Percentiles rank a stretch among this genome's conserved stretches.
Conservation (phyloP, 805 yeast species). For the Debaryomyces maramus region DNA sequence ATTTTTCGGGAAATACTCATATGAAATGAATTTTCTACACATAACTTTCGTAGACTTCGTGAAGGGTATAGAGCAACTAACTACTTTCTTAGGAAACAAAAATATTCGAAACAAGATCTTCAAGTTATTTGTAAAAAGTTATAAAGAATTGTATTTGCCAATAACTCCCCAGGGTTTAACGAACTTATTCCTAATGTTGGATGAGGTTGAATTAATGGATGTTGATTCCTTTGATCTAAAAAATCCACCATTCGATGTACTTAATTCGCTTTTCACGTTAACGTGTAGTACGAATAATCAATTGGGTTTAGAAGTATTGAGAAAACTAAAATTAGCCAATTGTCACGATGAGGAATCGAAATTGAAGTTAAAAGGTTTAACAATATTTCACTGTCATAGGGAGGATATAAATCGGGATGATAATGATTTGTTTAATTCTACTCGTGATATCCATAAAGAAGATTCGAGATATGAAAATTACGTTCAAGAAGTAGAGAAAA, state of each 20-base stretch:
- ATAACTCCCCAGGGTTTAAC: conserved; percentile 25
- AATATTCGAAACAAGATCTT: conserved; percentile 28
- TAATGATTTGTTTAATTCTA: conserved; percentile 6
- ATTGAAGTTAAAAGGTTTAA: conserved; percentile 27
- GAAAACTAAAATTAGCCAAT: conserved; percentile 19
- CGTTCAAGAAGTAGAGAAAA: conserved; percentile 18
- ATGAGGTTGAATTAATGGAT: conserved; percentile 28
- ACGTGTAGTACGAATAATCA: conserved; percentile 34
- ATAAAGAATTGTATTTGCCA: conserved; percentile 25
- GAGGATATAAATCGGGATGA: conserved; percentile 17
- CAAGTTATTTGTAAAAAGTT: conserved; percentile 29
- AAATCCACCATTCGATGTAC: conserved; percentile 17
- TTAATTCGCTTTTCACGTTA: conserved; percentile 27
- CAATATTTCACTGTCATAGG: conserved; percentile 34
- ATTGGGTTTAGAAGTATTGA: conserved; percentile 28
- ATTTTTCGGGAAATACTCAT: conserved; percentile 25
- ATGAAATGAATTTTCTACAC: conserved; percentile 29
- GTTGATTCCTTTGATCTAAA: conserved; percentile 19
- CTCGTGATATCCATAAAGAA: conserved; percentile 1
- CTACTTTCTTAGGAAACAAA: conserved; percentile 21
- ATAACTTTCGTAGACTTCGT: conserved; percentile 31
- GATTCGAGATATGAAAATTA: conserved; percentile 9
- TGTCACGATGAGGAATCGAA: conserved; percentile 16
- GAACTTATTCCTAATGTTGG: conserved; percentile 33
- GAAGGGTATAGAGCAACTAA: conserved; percentile 24